Evolutionary conservation across 2,329 filamentous ascomycete genomes (phyloP).

Genomic region (Fusarium gaditjirri): DNA sequence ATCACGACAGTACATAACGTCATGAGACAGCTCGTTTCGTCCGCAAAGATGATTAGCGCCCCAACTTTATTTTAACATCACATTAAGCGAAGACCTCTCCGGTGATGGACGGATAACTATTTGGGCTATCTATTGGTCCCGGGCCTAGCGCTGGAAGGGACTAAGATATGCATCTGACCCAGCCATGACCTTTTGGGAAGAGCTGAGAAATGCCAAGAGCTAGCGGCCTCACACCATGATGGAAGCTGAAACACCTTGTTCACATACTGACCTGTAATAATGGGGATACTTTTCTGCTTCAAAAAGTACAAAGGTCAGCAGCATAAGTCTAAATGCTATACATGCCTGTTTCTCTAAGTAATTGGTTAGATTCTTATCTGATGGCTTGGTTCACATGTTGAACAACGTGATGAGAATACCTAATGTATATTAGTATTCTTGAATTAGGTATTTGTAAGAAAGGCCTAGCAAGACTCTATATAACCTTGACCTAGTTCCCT

Average conservation of each 20-base stretch:
- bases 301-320: neutral
- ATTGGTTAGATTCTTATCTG: neutral
- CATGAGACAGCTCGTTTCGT: neutral
- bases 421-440: accelerated
- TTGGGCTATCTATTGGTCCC: neutral
- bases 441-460: neutral
- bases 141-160: neutral
- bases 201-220: neutral
- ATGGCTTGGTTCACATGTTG: neutral
- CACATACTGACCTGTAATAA: neutral
- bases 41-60: neutral
- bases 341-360: accelerated
- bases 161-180: neutral
- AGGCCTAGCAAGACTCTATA: accelerated
- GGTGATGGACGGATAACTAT: neutral
- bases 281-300: neutral
- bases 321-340: neutral
- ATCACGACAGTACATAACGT: neutral
- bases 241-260: neutral
- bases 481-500: accelerated
- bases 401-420: neutral
- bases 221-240: accelerated
- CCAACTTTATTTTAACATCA: neutral
- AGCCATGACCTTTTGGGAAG: neutral
- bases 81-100: neutral